A percentile compares a stretch with the other conserved stretches of the same genome.
phyloP scores from a whole-genome alignment of 306 rosid genomes.

The Prunus fruticosa region DNA sequence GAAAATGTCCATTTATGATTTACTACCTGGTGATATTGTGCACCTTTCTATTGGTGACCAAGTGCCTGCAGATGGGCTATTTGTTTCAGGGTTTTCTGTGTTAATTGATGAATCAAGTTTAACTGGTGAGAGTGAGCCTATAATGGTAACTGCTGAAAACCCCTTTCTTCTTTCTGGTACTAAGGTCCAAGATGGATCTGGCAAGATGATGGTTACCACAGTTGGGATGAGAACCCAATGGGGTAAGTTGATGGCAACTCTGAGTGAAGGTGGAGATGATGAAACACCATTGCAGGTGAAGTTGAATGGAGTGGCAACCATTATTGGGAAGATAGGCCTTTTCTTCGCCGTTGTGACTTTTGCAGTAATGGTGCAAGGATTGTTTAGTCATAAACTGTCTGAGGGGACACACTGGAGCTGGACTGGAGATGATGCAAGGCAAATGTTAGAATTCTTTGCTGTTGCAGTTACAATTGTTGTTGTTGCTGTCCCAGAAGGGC shows the following conservation, averaged over 20 bases:
- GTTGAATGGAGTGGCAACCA: conserved; percentile 93
- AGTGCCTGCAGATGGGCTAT: conserved; percentile 93
- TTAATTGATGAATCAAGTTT: conserved; percentile 87
- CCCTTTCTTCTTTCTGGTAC: conserved; percentile 97
- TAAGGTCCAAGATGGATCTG: conserved; percentile 91
- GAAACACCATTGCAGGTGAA: conserved; percentile 98
- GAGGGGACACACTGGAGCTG: conserved; percentile 67
- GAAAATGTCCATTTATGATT: conserved; percentile 86
- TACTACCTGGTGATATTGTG: conserved; percentile 93
- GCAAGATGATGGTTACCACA: conserved; percentile 86
- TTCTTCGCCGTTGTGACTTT: conserved; percentile 82
- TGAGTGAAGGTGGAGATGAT: conserved; percentile 94
- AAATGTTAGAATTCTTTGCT: conserved; percentile 80
- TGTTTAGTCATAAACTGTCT: conserved; percentile 49
- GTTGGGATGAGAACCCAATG: conserved; percentile 99
- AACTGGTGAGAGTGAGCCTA: conserved; percentile 96
- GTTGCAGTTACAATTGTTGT: conserved; percentile 92
- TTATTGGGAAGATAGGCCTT: conserved; percentile 90
- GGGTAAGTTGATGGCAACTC: conserved; percentile 98
- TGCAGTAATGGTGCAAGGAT: conserved; percentile 80
- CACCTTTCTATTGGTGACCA: conserved; percentile 89
- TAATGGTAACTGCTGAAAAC: conserved; percentile 58
- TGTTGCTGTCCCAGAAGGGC: conserved; percentile 97
- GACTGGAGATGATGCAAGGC: conserved; percentile 80
- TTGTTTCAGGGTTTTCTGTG: conserved; percentile 82